These are phyloP conservation scores for Russula sp. DNA, from an alignment of 768 basidiomycete species.

Conservation along the genomic window DNA sequence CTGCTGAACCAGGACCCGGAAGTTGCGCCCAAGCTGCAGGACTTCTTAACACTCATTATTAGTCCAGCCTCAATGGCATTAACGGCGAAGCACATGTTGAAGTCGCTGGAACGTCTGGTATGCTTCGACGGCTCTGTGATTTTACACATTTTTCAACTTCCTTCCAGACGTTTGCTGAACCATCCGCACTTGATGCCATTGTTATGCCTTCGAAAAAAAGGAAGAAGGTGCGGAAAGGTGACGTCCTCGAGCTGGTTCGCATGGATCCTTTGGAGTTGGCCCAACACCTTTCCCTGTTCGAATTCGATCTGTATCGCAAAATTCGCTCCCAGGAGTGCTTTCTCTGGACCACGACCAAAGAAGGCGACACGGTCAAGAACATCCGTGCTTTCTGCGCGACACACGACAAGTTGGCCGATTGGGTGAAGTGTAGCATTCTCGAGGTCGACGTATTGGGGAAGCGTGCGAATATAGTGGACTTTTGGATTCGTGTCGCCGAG, in stretches of 20 bases:
- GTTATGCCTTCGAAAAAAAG: constrained; percentile 27
- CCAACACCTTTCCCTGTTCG: constrained; percentile 74
- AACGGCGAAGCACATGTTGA: constrained; percentile 44
- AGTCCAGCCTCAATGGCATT: constrained; percentile 38
- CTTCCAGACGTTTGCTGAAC: constrained; percentile 20
- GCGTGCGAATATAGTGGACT: constrained; percentile 55
- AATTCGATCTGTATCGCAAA: constrained; percentile 61
- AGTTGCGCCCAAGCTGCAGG: constrained; percentile 49
- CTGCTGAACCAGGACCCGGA: constrained; percentile 61
- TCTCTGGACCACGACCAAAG: constrained; percentile 43
- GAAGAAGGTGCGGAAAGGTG: constrained; percentile 42
- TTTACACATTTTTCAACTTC: background rate
- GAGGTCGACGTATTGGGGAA: constrained; percentile 44
- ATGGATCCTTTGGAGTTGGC: constrained; percentile 67
- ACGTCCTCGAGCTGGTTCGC: constrained; percentile 56
- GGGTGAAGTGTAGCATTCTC: constrained; percentile 63
- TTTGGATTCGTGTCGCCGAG: constrained; percentile 77
- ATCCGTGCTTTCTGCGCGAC: constrained; percentile 51
- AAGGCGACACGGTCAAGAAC: constrained; percentile 37
- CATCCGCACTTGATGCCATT: background rate
- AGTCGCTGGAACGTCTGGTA: constrained; percentile 53
- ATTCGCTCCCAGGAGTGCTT: constrained; percentile 74
- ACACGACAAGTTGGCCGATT: constrained; percentile 56
- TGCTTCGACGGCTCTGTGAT: constrained; percentile 23
- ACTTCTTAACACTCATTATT: constrained; percentile 43